phyloP scores from a whole-genome alignment of 352 stramenopile species.

The Phytophthora foliorum region DNA sequence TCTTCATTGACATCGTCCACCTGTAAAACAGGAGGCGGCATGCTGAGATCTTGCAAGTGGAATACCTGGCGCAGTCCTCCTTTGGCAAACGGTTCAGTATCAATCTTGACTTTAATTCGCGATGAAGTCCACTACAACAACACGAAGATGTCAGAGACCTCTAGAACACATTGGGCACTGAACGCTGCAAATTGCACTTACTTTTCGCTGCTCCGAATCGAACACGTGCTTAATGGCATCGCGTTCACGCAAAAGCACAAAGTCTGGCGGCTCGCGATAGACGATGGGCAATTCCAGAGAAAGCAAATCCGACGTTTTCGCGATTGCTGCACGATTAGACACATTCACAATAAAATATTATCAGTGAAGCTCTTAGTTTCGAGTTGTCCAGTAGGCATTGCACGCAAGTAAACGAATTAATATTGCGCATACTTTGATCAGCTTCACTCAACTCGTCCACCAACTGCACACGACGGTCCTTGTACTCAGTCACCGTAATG shows the following conservation, averaged over 20 bases:
- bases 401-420: slow-evolving; percentile 3
- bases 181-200: slow-evolving; percentile 15
- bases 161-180: not conserved
- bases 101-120: slow-evolving; percentile 78
- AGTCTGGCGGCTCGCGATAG: slow-evolving; percentile 73
- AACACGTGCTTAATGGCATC: slow-evolving; percentile 87
- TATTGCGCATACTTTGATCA: slow-evolving; percentile 61
- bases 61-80: slow-evolving; percentile 76
- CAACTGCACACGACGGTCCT: slow-evolving; percentile 69
- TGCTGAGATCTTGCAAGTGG: slow-evolving; percentile 77
- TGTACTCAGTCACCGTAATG: slow-evolving; percentile 86
- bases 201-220: slow-evolving; percentile 73
- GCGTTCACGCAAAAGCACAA: slow-evolving; percentile 62
- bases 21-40: slow-evolving; percentile 29
- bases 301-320: slow-evolving; percentile 69
- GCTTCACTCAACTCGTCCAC: slow-evolving; percentile 66
- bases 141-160: not conserved
- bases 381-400: not conserved
- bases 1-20: slow-evolving; percentile 23
- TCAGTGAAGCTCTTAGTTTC: slow-evolving; percentile 15
- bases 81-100: slow-evolving; percentile 68
- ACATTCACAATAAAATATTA: slow-evolving; percentile 4
- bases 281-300: slow-evolving; percentile 62
- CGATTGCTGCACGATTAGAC: slow-evolving; percentile 49
- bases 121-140: slow-evolving; percentile 67